Base-by-base conservation (phyloP, 805 yeast genomes). In the Yarrowia bubula region DNA sequence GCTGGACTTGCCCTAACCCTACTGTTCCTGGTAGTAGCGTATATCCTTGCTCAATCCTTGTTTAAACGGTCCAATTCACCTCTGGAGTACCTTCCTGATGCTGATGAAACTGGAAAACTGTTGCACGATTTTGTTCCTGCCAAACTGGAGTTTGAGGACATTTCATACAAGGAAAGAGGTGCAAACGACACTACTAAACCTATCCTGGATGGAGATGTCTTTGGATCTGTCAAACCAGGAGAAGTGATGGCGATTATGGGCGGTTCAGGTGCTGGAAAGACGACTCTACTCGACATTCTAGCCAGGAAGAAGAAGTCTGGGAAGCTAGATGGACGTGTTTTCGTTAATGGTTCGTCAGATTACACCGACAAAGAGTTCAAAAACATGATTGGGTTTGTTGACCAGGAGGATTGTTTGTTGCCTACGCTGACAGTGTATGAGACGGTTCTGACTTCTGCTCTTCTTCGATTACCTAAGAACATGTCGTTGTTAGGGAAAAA, bases 201-300 rank as follows among this genome's bases (percentile, higher is more conserved):
- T 4, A 86, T 95, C 4, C 80, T 95, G 66, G 80, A 82, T 11
- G 79, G 82, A 33, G 33, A 46, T 2, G 81, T 90, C 0, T 85
- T 84, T 69, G 99, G 99, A 9, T 70, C 85, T 13, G 96, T 87
- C 2, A 84, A 84, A 61, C 96, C 98, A 1, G 88, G 97, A 42
- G 92, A 92, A 73, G 88, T 96, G 67, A 75, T 92, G 73, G 98
- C 99, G 0, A 91, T 95, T 46, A 90, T 95, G 96, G 99, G 99
- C 48, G 98, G 98, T 1, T 92, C 98, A 0, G 99, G 99, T 58
- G 98, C 99, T 13, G 99, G 99, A 62, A 95, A 95, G 74, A 93
- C 99, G 0, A 93, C 99, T 0, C 77, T 95, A 47, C 78, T 95
- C 61, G 99, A 95, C 73, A 92, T 95, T 66, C 78, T 95, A 65